phyloP scores from a whole-genome alignment of 2,329 filamentous ascomycete species.

The Verticillium klebahnii region DNA sequence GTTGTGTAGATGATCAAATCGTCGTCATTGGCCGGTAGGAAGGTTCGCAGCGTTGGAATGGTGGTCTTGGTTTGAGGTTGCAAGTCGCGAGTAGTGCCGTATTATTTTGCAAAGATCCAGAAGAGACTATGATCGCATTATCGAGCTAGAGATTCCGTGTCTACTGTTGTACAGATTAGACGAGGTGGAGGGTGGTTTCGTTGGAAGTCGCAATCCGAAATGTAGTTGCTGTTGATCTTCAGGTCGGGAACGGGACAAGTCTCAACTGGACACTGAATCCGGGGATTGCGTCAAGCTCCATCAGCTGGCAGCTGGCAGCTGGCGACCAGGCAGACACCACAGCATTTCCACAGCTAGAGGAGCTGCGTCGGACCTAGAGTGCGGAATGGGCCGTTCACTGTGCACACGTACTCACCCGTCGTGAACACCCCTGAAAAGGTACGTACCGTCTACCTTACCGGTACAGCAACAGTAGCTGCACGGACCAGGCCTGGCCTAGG shows the following conservation, averaged over 20 bases:
- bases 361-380: no score
- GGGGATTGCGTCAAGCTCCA: neutral
- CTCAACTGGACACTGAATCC: neutral
- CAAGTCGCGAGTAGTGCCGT: neutral
- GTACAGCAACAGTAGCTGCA: neutral
- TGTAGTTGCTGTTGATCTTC: neutral
- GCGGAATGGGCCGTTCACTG: no score
- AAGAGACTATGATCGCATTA: neutral
- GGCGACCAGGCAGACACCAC: neutral
- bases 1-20: neutral
- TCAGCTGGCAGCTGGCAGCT: neutral
- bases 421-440: neutral
- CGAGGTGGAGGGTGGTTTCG: neutral
- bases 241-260: neutral
- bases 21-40: neutral
- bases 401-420: neutral
- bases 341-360: no score
- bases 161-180: neutral
- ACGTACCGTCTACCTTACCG: neutral
- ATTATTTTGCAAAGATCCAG: neutral
- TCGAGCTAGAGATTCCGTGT: neutral
- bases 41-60: neutral
- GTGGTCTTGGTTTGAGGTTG: neutral
- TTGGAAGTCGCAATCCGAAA: neutral
- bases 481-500: slow-evolving; percentile 2